A percentile compares a stretch with the other conserved stretches of the same genome.
phyloP scores from a whole-genome alignment of 2,329 filamentous ascomycete genomes.

The Blastomyces gilchristii region DNA sequence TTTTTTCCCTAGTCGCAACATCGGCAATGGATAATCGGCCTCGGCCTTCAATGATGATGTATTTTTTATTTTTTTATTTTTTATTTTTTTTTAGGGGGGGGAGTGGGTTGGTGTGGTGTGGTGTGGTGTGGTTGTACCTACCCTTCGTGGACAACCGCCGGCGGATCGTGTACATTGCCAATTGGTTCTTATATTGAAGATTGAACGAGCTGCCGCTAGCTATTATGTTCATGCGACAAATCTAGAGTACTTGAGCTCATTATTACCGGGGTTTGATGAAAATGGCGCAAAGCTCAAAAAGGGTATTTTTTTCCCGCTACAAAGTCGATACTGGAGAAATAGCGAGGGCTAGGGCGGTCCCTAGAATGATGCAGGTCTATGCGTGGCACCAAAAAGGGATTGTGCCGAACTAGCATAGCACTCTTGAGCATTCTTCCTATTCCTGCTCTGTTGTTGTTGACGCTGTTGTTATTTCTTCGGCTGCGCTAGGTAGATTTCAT shows the following conservation, averaged over 20 bases:
- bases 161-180: not conserved
- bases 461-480: not conserved
- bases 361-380: not conserved
- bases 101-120: too few relatives aligned
- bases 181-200: not conserved
- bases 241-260: not conserved
- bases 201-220: not conserved
- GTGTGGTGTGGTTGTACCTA: too few relatives aligned
- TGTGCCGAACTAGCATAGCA: not conserved
- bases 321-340: not conserved
- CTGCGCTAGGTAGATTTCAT: not conserved
- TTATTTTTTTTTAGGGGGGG: too few relatives aligned
- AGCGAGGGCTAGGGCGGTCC: not conserved
- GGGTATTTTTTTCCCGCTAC: not conserved
- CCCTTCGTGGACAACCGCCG: not conserved
- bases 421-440: not conserved
- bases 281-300: not conserved
- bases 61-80: too few relatives aligned
- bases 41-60: not conserved
- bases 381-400: conserved; percentile 1
- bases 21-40: not conserved
- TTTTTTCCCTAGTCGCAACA: not conserved
- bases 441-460: too few relatives aligned
- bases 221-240: not conserved
- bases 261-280: not conserved